Base-by-base conservation (phyloP, 2,329 filamentous ascomycete species). In the Pyrenochaeta sp. region DNA sequence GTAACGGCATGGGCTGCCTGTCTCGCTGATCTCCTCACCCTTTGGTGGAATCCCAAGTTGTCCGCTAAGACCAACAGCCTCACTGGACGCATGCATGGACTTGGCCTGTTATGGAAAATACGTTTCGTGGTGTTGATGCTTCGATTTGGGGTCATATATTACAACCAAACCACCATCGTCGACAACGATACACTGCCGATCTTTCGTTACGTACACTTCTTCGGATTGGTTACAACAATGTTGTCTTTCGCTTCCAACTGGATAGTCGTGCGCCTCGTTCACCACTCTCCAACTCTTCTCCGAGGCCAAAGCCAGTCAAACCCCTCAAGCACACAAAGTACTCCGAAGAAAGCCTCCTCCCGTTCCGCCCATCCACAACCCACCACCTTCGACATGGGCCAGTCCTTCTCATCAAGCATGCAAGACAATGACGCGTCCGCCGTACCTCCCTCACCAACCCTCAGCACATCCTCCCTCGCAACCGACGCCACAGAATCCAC, bases 41-140 rank as follows among this genome's bases (percentile, higher is more conserved):
- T 80, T 9, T 87, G 83, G 79, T 89, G 87, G 87, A 89, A 89
- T 50, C 85, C 85, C 0, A 80, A 80, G 45, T 81, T 88, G 53
- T 77, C 81, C 22, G 77, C 85, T 56, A 81, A 85, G 82, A 41
- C 87, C 80, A 63, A 81, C 77, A 19, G 78, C 73, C 49, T 84
- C 81, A 58, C 63, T 2, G 66, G 65, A 11, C 58, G 64, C 43
- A 75, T 89, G 21, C 65, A 78, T 3, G 85, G 86, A 0, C 78
- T 89, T 9, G 73, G 76, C 3, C 78, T 82, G 37, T 88, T 88
- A 78, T 89, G 89, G 61, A 77, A 76, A 1, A 81, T 86, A 48
- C 88, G 91, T 60, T 63, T 78, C 2, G 63, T 87, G 21, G 76
- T 85, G 15, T 62, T 89, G 8, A 62, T 78, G 5, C 69, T 85